Evolutionary conservation across 176 grass and related monocot genomes (phyloP), one percentile per base, ranked within the genome.

Genomic region (Rhynchospora breviuscula): DNA sequence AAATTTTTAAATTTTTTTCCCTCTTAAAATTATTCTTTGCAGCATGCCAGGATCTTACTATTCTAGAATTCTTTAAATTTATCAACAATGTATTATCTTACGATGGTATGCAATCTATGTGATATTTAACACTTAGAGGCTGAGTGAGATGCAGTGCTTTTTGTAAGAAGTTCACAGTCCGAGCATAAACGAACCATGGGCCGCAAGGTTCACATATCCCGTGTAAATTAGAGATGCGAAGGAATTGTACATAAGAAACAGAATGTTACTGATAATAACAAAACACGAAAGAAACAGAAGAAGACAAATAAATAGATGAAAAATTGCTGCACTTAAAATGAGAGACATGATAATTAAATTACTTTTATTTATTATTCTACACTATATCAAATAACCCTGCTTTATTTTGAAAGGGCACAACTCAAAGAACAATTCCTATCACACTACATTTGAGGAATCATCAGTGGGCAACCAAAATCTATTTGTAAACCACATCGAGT

Each of bases 401-500:
- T 31, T 77, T 77, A 77, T 77, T 77, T 18, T 77, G 72, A 31
- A 14, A 54, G 54, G 14, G 5, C 72, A 31, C 11, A 77, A 77
- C 21, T 56, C 3, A 77, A 75, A 53, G 3, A 54, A 77, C 49
- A 77, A 77, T 77, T 56, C 22, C 23, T 56, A 17, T 77, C 73
- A 77, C 10, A 17, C 49, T 77, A 31, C 73, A 56, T 89, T 78
- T 3, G 61, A 70, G 19, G 90, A 92, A 44, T 92, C 90, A 52
- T 92, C 82, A 3, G 79, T 92, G 2, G 90, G 81, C 13, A 87
- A 44, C 92, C 90, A 94, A 81, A 85, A 87, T 67, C 92, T 81
- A 78, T 98, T 98, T 61, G 88, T 91, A 78, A 98, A 93, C 92
- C 92, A 94, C 81, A 93, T 84, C 17, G 90, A 69, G 79, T 98